phyloP scores from a whole-genome alignment of 768 basidiomycete genomes.

The Suillus americanus region DNA sequence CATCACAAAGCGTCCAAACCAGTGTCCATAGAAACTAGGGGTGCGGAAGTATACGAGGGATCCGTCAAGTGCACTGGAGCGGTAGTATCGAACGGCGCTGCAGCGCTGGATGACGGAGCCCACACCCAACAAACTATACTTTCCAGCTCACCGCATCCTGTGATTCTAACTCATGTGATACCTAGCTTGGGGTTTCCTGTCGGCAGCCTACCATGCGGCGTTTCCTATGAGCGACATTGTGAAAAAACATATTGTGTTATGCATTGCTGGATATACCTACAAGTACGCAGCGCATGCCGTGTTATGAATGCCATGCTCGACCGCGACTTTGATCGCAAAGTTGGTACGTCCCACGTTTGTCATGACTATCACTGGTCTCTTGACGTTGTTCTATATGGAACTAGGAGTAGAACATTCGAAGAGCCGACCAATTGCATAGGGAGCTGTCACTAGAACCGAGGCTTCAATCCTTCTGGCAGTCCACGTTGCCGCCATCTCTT shows the following conservation, averaged over 20 bases:
- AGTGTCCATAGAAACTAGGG: neutral
- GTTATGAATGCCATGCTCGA: slow-evolving; percentile 58
- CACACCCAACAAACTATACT: no score
- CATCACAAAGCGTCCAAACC: neutral
- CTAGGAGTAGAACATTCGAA: neutral
- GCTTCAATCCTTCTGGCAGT: neutral
- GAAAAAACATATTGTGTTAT: neutral
- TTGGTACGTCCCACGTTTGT: slow-evolving; percentile 36
- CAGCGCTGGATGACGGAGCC: no score
- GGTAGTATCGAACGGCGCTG: no score
- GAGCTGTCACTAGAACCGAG: neutral
- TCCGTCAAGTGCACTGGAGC: no score
- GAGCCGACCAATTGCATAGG: neutral
- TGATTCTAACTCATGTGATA: no score
- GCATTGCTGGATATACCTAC: slow-evolving; percentile 1
- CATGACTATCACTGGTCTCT: slow-evolving; percentile 6
- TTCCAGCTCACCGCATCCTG: neutral
- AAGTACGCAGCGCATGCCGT: slow-evolving; percentile 46
- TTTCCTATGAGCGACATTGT: no score
- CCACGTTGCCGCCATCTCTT: neutral
- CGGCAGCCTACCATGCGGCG: no score
- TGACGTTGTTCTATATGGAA: neutral
- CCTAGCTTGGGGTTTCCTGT: neutral
- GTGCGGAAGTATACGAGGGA: neutral
- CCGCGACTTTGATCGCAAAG: slow-evolving; percentile 48